These are phyloP conservation scores for Nakazawaea ernobii DNA, from an alignment of 805 yeast genomes.

Conservation along the genomic window DNA sequence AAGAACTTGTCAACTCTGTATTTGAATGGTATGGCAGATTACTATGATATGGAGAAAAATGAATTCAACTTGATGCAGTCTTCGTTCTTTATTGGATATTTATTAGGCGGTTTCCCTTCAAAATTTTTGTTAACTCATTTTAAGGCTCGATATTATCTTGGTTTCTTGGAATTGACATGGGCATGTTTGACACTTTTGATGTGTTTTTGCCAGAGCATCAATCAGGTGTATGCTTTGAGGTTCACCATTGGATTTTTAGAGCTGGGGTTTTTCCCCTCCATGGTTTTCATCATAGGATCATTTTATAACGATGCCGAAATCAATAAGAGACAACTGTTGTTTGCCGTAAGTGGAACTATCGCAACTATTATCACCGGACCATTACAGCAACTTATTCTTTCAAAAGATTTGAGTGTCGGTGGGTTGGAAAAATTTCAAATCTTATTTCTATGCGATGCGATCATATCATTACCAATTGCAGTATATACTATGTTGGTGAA, in stretches of 20 bases:
- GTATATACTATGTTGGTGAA: slow-evolving; percentile 36
- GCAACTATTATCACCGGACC: slow-evolving; percentile 34
- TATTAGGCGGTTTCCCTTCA: slow-evolving; percentile 46
- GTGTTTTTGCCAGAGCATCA: slow-evolving; percentile 14
- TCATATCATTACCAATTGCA: slow-evolving; percentile 30
- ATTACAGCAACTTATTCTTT: slow-evolving; percentile 28
- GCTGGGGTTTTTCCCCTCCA: slow-evolving; percentile 44
- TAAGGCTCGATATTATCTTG: slow-evolving; percentile 39
- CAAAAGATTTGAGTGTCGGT: slow-evolving; percentile 14
- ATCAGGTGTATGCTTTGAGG: slow-evolving; percentile 14
- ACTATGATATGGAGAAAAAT: slow-evolving; percentile 22
- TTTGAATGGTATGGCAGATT: slow-evolving; percentile 30
- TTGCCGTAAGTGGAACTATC: slow-evolving; percentile 29
- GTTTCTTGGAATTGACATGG: slow-evolving; percentile 40
- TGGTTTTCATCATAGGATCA: slow-evolving; percentile 36
- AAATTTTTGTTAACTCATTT: slow-evolving; percentile 34
- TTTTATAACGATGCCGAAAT: slow-evolving; percentile 30
- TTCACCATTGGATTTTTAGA: slow-evolving; percentile 40
- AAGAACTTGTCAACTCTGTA: slow-evolving; percentile 28
- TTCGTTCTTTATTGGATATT: slow-evolving; percentile 34
- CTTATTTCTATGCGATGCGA: slow-evolving; percentile 42
- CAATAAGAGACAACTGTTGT: slow-evolving; percentile 29
- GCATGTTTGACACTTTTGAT: slow-evolving; percentile 33
- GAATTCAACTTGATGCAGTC: slow-evolving; percentile 4
- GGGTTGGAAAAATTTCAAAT: slow-evolving; percentile 34